Base-by-base conservation (phyloP, 2,329 filamentous ascomycete genomes). In the Balansia obtecta region DNA sequence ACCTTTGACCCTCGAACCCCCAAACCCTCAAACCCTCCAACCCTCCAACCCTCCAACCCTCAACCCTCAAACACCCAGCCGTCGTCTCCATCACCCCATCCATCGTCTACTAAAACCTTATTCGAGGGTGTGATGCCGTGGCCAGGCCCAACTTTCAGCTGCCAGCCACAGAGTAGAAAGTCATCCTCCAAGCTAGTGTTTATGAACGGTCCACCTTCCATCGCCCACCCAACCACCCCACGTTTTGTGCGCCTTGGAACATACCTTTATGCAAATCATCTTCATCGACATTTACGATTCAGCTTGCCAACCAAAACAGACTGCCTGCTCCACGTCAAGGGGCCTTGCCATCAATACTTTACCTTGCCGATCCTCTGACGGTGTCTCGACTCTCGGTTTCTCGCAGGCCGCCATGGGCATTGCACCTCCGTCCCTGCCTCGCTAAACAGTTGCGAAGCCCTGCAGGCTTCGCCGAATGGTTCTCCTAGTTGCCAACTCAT, bases 401-500 rank as follows among this genome's bases (percentile, higher is more conserved):
- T 27, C 48, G n/a, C 38, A 49, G 41, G 52, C 56, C 54, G 57
- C 65, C 54, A 66, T 66, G 63, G 60, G 58, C 53, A 57, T 55
- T 58, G 58, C 50, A 55, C 53, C 51, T 45, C 56, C 55, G 43
- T 55, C 61, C 47, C 54, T 60, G 56, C 64, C 65, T 63, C 62
- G 62, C 60, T 64, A 53, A 62, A 55, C 48, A 42, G 53, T 52
- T 46, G 60, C 62, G 62, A 62, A 61, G 54, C 54, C 55, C 55
- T 50, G 56, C 27, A 27, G 27, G 27, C 49, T 50, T 53, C 43
- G 42, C 48, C 45, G 50, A 45, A 49, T 18, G 13, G 34, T 33
- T 27, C 7, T 32, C 30, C 46, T 30, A 4, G 7, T 27, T 16
- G 13, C 15, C 34, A 38, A 18, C 10, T 30, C 18, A 32, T 40